Percentiles rank a stretch among this genome's conserved stretches.
Conservation (phyloP, 2,329 filamentous ascomycete genomes). For the Fusarium decemcellulare region DNA sequence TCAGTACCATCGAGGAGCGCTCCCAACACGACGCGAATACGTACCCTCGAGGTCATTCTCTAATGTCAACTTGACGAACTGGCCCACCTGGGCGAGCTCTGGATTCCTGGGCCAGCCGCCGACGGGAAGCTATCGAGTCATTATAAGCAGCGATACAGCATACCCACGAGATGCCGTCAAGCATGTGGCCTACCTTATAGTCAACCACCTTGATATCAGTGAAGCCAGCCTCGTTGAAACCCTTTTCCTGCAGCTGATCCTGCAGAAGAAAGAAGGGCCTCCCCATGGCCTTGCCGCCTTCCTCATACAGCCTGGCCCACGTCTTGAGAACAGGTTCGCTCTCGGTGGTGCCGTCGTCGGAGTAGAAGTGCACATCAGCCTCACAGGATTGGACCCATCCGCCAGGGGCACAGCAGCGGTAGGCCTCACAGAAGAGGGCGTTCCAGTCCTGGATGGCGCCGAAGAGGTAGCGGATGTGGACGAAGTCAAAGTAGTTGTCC, state of each 20-base stretch:
- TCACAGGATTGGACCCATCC: slow-evolving; percentile 40
- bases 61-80: slow-evolving; percentile 36
- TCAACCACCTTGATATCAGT: slow-evolving; percentile 33
- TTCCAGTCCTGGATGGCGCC: slow-evolving; percentile 40
- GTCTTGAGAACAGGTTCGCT: slow-evolving; percentile 23
- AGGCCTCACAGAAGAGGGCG: slow-evolving; percentile 28
- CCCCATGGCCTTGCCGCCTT: slow-evolving; percentile 32
- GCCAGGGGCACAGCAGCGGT: slow-evolving; percentile 33
- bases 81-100: slow-evolving; percentile 32
- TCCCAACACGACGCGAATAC: fast-evolving
- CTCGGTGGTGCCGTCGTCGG: slow-evolving; percentile 40
- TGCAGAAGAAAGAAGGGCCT: slow-evolving; percentile 37
- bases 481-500: slow-evolving; percentile 34
- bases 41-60: slow-evolving; percentile 43
- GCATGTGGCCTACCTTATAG: slow-evolving; percentile 28
- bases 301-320: slow-evolving; percentile 30
- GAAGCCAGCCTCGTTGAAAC: slow-evolving; percentile 37
- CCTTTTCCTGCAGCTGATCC: slow-evolving; percentile 23
- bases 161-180: slow-evolving; percentile 7
- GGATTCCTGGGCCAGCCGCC: slow-evolving; percentile 39
- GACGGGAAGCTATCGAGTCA: slow-evolving; percentile 37
- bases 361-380: slow-evolving; percentile 36
- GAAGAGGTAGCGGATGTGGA: slow-evolving; percentile 43
- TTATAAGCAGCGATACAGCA: background rate
- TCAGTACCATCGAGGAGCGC: background rate